Base-by-base conservation (phyloP, 192 early-diverging fungal genomes). In the Geosiphon pyriformis region DNA sequence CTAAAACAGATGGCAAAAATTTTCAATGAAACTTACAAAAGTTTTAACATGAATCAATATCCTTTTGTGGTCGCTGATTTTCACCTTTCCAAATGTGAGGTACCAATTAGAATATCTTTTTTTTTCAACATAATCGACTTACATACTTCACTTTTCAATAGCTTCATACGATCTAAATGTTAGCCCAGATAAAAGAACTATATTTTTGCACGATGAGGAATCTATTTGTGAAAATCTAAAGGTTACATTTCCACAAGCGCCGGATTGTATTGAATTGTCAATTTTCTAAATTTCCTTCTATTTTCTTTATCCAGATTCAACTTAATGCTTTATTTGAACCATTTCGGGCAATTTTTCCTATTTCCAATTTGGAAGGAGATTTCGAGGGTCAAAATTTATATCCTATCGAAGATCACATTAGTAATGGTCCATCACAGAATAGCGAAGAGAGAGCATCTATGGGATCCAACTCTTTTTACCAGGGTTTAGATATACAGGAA, bases 131-230 rank as follows among this genome's bases (percentile, higher is more conserved):
- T n/a, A n/a, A n/a, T n/a, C n/a, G n/a, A n/a, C n/a, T n/a, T n/a
- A n/a, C n/a, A n/a, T n/a, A n/a, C n/a, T n/a, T n/a, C n/a, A n/a
- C n/a, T n/a, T n/a, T 46, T n/a, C 22, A 23, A 25, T 59, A 82
- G 86, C 76, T 10, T 74, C 76, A 12, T 87, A 90, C 30, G 94
- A 99, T 81, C 91, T 95, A 29, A 98, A 98, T 63, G 82, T 98
- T 25, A 92, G 90, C 25, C 96, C 96, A 0, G 91, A 98, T 71
- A 98, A 98, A 65, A 83, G 95, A 30, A 96, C 89, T 0, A 80
- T 98, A 20, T 77, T 95, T 68, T 70, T 98, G 10, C 86, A 94
- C 50, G 76, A 90, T 42, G 96, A 98, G 59, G 70, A 77, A 6
- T 56, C 65, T 53, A 52, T 92, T 30, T 50, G 81, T 2, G 79